These are phyloP conservation scores for Heliamphora pulchella DNA, from an alignment of 179 eudicot species.

Conservation along the genomic window DNA sequence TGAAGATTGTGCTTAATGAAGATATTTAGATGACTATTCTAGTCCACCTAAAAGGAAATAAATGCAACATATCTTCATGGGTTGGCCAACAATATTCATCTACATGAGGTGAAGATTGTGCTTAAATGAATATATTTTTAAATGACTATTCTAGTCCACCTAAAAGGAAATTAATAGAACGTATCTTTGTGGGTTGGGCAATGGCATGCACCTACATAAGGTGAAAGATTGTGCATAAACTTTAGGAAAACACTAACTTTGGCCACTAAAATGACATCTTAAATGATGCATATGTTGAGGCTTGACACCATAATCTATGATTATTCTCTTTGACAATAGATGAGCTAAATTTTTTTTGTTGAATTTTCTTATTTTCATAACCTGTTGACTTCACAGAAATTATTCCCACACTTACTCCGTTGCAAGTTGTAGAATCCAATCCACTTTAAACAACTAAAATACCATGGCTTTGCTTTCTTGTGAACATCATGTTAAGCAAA, in stretches of 20 bases:
- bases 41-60: too few species aligned
- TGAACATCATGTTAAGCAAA: neutral
- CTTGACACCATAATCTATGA: neutral
- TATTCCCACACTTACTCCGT: neutral
- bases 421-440: neutral
- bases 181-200: neutral
- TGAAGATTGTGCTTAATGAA: too few species aligned
- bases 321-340: neutral
- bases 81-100: too few species aligned
- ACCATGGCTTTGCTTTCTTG: neutral
- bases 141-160: too few species aligned
- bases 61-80: too few species aligned
- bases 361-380: too few species aligned
- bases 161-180: too few species aligned
- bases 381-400: too few species aligned
- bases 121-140: too few species aligned
- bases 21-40: too few species aligned
- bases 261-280: neutral
- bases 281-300: slow-evolving; percentile 2
- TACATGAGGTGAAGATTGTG: too few species aligned
- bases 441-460: neutral
- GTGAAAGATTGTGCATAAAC: neutral
- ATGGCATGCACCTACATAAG: neutral
- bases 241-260: neutral
- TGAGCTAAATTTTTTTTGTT: neutral